Percentiles rank a stretch among this genome's conserved stretches.
Conservation (phyloP, 176 grass and related monocot species). For the Ananas comosus region DNA sequence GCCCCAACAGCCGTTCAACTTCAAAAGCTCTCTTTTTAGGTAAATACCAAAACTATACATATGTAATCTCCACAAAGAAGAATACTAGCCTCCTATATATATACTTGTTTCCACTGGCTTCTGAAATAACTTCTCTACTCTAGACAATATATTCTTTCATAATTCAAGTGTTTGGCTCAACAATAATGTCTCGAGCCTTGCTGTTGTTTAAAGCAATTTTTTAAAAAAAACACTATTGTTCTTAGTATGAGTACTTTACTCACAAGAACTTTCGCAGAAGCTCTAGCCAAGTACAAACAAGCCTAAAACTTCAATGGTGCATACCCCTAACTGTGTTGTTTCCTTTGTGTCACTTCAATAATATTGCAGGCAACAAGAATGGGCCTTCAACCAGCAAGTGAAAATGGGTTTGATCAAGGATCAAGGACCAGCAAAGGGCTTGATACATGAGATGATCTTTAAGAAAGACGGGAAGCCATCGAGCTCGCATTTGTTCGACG, state of each 20-base stretch:
- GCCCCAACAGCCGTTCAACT: conserved; percentile 37
- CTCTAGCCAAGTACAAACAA: too few species aligned
- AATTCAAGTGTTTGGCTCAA: too few species aligned
- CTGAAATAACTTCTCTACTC: too few species aligned
- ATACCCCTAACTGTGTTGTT: conserved; percentile 29
- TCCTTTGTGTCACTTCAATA: neutral
- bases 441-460: conserved; percentile 43
- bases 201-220: too few species aligned
- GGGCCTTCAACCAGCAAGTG: conserved; percentile 48
- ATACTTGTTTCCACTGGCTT: neutral
- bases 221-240: neutral
- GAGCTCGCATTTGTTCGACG: conserved; percentile 33
- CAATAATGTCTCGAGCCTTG: too few species aligned
- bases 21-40: conserved; percentile 52
- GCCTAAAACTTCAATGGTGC: too few species aligned
- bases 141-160: too few species aligned
- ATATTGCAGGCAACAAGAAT: conserved; percentile 43
- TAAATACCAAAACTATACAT: conserved; percentile 4
- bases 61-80: neutral
- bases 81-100: neutral
- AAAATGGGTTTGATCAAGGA: conserved; percentile 22
- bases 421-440: conserved; percentile 34
- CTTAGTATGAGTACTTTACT: too few species aligned
- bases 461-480: conserved; percentile 36
- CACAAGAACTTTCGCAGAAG: too few species aligned